phyloP scores from a whole-genome alignment of 1,284 basidiomycete genomes.

The Hymenochaete sp. region DNA sequence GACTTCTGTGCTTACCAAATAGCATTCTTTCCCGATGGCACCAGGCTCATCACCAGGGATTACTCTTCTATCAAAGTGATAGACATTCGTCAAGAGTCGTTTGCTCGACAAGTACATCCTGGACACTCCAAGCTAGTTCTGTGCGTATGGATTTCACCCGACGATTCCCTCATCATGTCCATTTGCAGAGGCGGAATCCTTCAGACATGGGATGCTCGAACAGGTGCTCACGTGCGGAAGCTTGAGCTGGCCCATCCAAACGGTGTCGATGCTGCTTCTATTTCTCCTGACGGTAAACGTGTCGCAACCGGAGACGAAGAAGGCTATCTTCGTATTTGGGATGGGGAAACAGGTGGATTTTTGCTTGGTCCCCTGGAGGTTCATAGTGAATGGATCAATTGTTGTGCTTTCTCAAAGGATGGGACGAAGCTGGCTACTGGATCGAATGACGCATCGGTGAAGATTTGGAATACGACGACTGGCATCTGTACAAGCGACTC shows the following conservation, averaged over 20 bases:
- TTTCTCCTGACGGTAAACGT: not conserved
- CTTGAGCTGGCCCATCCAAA: not conserved
- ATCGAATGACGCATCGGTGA: conserved; percentile 14
- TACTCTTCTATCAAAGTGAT: too few relatives aligned
- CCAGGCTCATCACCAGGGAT: too few relatives aligned
- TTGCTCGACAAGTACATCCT: too few relatives aligned
- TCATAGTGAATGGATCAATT: conserved; percentile 5
- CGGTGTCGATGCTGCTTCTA: not conserved
- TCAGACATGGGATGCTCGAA: not conserved
- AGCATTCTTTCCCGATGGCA: too few relatives aligned
- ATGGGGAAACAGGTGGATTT: not conserved
- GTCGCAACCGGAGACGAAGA: not conserved
- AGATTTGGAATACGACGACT: conserved; percentile 15
- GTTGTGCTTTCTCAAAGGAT: conserved; percentile 17
- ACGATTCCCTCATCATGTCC: not conserved
- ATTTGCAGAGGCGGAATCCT: not conserved
- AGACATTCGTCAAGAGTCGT: too few relatives aligned
- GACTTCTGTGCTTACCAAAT: too few relatives aligned
- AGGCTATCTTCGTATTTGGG: not conserved
- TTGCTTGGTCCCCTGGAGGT: conserved; percentile 8
- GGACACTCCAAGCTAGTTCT: not conserved
- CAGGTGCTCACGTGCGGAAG: not conserved
- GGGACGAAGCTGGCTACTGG: conserved; percentile 16
- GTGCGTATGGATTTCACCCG: not conserved
- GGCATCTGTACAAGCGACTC: not conserved